A percentile compares a stretch with the other conserved stretches of the same genome.
Conservation (phyloP, 2,329 filamentous ascomycete genomes). For the Akanthomyces dipterigenus region DNA sequence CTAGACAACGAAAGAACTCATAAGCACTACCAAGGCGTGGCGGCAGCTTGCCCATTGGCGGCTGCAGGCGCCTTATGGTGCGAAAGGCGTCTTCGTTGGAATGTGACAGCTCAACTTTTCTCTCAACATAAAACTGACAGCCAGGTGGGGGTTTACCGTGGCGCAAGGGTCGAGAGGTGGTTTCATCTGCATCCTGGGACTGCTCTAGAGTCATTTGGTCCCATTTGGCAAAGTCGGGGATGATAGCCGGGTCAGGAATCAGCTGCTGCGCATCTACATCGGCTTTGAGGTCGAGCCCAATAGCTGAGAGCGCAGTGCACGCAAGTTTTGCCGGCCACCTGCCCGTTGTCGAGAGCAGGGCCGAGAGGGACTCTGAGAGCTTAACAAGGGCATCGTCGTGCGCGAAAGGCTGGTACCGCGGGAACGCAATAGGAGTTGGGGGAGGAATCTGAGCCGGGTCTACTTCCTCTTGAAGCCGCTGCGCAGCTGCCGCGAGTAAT, state of each 20-base stretch:
- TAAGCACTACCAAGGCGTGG: slow-evolving; percentile 56
- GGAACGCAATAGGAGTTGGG: slow-evolving; percentile 48
- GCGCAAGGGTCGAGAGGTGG: slow-evolving; percentile 41
- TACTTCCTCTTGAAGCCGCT: slow-evolving; percentile 19
- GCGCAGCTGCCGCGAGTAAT: not conserved
- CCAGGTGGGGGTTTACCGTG: slow-evolving; percentile 51
- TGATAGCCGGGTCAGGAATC: slow-evolving; percentile 45
- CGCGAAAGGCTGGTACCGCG: slow-evolving; percentile 35
- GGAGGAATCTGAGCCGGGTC: slow-evolving; percentile 48
- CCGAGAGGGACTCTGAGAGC: slow-evolving; percentile 34
- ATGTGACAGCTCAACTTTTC: slow-evolving; percentile 49
- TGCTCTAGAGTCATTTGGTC: slow-evolving; percentile 42
- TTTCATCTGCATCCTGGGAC: slow-evolving; percentile 40
- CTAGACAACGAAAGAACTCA: slow-evolving; percentile 59
- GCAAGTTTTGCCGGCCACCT: slow-evolving; percentile 35
- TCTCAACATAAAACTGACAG: slow-evolving; percentile 51
- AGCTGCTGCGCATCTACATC: slow-evolving; percentile 43
- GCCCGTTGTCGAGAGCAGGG: slow-evolving; percentile 46
- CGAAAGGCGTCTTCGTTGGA: slow-evolving; percentile 54
- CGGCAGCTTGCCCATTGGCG: slow-evolving; percentile 45
- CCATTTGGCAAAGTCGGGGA: slow-evolving; percentile 50
- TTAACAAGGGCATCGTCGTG: slow-evolving; percentile 24
- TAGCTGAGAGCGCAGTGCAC: slow-evolving; percentile 46
- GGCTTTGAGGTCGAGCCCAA: slow-evolving; percentile 49
- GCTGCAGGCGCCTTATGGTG: slow-evolving; percentile 51